Percentiles rank a stretch among this genome's conserved stretches.
Conservation (phyloP, 2,329 filamentous ascomycete genomes). For the Hypoxylon sp. region DNA sequence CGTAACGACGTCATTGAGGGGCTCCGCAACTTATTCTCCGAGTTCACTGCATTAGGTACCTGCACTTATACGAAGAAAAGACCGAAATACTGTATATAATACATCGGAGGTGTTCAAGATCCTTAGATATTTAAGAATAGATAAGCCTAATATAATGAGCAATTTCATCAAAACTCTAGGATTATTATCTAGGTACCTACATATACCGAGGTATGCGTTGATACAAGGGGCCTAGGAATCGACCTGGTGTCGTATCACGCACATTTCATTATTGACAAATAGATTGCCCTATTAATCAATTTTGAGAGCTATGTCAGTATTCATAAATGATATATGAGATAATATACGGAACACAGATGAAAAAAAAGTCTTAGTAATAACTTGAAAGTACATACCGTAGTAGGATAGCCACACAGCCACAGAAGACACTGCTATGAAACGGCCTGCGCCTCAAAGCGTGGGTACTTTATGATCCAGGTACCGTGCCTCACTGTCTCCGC, state of each 20-base stretch:
- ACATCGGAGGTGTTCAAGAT: background rate
- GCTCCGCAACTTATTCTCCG: slow-evolving; percentile 23
- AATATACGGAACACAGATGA: background rate
- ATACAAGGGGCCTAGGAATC: background rate
- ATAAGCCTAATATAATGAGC: background rate
- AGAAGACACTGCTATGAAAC: slow-evolving; percentile 33
- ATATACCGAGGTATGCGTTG: background rate
- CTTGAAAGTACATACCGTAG: too few relatives aligned
- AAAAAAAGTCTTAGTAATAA: slow-evolving; percentile 4
- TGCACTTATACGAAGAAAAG: background rate
- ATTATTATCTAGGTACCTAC: background rate
- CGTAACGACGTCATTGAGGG: slow-evolving; percentile 42
- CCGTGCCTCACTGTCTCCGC: slow-evolving; percentile 24
- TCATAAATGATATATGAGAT: slow-evolving; percentile 26
- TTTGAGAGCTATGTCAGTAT: slow-evolving; percentile 4
- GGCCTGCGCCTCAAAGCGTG: slow-evolving; percentile 10
- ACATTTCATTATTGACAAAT: background rate
- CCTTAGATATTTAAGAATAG: background rate
- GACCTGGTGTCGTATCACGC: background rate
- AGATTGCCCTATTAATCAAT: background rate
- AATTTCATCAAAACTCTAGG: background rate
- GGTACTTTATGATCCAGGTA: slow-evolving; percentile 23
- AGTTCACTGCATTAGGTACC: slow-evolving; percentile 11
- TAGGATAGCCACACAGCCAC: slow-evolving; percentile 16
- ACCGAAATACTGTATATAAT: background rate